A percentile compares a stretch with the other conserved stretches of the same genome.
Conservation (phyloP, 441 rosid species). For the Gossypium schwendimanii region DNA sequence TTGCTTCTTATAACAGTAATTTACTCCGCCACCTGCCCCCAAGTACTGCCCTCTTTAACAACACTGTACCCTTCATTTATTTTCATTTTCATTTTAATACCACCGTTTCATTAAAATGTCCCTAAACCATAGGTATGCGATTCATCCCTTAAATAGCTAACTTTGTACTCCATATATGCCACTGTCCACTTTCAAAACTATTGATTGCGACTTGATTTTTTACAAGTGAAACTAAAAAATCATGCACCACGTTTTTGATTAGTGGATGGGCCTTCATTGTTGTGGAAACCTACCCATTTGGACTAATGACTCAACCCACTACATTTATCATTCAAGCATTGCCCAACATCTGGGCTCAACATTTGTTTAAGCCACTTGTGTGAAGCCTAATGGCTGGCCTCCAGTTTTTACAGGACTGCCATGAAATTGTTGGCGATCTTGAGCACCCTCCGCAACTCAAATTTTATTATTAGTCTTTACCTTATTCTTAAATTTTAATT, state of each 20-base stretch:
- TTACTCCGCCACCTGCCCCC: background rate
- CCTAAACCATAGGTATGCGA: background rate
- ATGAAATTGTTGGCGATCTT: background rate
- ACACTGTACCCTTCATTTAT: background rate
- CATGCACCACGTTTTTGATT: no score
- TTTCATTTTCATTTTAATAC: background rate
- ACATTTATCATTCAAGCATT: background rate
- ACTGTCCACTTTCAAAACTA: background rate
- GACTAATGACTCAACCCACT: background rate
- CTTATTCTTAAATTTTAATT: no score
- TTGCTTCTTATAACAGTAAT: background rate
- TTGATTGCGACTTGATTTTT: background rate
- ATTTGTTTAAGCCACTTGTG: background rate
- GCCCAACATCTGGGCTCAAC: background rate
- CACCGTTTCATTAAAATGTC: background rate
- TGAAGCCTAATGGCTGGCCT: background rate
- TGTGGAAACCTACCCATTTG: background rate
- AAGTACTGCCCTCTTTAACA: background rate
- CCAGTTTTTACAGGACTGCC: no score
- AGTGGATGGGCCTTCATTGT: background rate
- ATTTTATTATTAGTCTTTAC: no score
- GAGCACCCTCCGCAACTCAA: no score
- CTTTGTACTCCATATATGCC: background rate
- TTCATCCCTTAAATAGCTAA: background rate
- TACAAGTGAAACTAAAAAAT: no score